Percentiles rank a stretch among this genome's conserved stretches.
These are phyloP conservation scores for Sporothrix globosa DNA, from an alignment of 2,329 filamentous ascomycete genomes.

Conservation along the genomic window DNA sequence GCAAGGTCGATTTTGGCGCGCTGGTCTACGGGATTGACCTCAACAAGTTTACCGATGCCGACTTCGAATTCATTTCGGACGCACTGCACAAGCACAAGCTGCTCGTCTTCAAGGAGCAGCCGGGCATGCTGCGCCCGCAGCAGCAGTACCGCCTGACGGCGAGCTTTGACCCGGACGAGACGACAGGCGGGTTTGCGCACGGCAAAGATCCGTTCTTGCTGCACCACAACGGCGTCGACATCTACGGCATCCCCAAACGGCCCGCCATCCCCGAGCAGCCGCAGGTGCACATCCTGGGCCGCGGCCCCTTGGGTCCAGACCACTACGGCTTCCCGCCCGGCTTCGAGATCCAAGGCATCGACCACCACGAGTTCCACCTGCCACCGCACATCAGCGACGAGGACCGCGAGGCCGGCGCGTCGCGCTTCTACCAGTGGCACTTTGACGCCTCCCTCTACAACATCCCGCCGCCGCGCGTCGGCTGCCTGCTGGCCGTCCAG, in stretches of 20 bases:
- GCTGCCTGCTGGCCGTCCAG: constrained; percentile 44
- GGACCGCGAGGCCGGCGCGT: constrained; percentile 43
- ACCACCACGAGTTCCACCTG: constrained; percentile 46
- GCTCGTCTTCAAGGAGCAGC: constrained; percentile 47
- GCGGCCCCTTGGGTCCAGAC: constrained; percentile 42
- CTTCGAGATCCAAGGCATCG: constrained; percentile 46
- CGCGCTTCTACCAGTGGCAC: constrained; percentile 46
- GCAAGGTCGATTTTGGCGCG: constrained; percentile 45
- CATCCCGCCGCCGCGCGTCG: constrained; percentile 45
- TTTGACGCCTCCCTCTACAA: constrained; percentile 45
- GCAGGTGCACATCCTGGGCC: constrained; percentile 46
- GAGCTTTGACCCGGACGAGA: constrained; percentile 45
- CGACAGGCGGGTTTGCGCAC: constrained; percentile 46
- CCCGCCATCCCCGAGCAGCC: constrained; percentile 44
- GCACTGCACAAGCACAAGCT: constrained; percentile 45
- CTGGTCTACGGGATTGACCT: constrained; percentile 45
- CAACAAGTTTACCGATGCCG: constrained; percentile 44
- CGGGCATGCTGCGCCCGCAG: constrained; percentile 43
- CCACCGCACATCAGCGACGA: constrained; percentile 45
- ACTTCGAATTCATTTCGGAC: constrained; percentile 43
- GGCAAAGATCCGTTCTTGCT: constrained; percentile 44
- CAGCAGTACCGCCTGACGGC: constrained; percentile 44
- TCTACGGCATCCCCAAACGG: constrained; percentile 44
- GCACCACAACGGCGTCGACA: constrained; percentile 43
- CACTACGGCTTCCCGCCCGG: constrained; percentile 46